phyloP scores from a whole-genome alignment of 2,329 filamentous ascomycete genomes.

The Clathrospora elynae region DNA sequence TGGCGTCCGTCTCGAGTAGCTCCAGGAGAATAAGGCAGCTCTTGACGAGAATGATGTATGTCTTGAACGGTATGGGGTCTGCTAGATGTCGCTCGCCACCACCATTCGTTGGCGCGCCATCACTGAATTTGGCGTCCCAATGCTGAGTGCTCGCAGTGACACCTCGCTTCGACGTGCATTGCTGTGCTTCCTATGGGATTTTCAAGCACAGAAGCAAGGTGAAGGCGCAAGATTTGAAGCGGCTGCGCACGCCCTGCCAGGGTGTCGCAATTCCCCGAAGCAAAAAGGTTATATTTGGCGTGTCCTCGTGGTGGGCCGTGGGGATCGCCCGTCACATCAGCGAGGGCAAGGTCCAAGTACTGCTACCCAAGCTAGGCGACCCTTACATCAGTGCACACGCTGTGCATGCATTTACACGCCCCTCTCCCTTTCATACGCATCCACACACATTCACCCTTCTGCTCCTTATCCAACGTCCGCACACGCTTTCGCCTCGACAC shows the following conservation, averaged over 20 bases:
- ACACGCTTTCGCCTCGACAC: not conserved
- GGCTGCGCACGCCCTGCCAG: too few relatives aligned
- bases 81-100: conserved; percentile 3
- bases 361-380: too few relatives aligned
- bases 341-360: conserved; percentile 14
- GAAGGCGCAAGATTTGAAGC: too few relatives aligned
- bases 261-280: conserved; percentile 22
- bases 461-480: too few relatives aligned
- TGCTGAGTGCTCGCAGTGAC: not conserved
- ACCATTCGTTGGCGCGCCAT: conserved; percentile 4
- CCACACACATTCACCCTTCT: not conserved
- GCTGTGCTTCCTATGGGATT: too few relatives aligned
- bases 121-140: conserved; percentile 8
- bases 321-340: conserved; percentile 20
- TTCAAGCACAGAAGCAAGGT: conserved; percentile 2
- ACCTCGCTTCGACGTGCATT: too few relatives aligned
- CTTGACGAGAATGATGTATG: conserved; percentile 11
- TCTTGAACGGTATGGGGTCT: too few relatives aligned
- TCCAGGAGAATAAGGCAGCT: conserved; percentile 20
- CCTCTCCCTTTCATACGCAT: conserved; percentile 18
- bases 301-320: conserved; percentile 20
- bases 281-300: conserved; percentile 27
- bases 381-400: conserved; percentile 21
- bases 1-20: conserved; percentile 17
- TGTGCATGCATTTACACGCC: conserved; percentile 3